These are phyloP conservation scores for Vitis hybrid DNA, from an alignment of 177 flowering plant species.

Conservation along the genomic window DNA sequence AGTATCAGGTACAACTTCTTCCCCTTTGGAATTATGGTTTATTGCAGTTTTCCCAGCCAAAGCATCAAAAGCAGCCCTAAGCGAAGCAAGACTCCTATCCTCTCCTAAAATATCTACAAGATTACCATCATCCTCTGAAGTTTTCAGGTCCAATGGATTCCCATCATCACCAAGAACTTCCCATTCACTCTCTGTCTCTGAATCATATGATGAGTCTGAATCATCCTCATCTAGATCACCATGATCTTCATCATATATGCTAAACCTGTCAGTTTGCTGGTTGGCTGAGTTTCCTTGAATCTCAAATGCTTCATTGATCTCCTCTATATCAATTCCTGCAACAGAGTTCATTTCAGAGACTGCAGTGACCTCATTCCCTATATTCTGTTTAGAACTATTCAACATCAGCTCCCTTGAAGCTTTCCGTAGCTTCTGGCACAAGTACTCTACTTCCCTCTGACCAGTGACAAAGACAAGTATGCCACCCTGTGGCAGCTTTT, in stretches of 20 bases:
- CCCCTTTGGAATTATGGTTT: conserved; percentile 15
- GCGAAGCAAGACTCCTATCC: conserved; percentile 47
- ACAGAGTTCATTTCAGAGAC: conserved; percentile 21
- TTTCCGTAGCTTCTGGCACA: conserved; percentile 71
- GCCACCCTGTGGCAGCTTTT: conserved; percentile 86
- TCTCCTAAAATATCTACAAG: conserved; percentile 37
- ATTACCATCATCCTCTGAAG: conserved; percentile 22
- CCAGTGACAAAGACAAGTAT: conserved; percentile 98
- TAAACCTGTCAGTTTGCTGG: conserved; percentile 54
- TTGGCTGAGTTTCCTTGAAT: conserved; percentile 26
- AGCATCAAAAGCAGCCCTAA: conserved; percentile 81
- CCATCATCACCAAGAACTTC: conserved; percentile 38
- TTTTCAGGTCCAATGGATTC: conserved; percentile 14
- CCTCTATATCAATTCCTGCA: conserved; percentile 53
- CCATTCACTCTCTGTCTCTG: conserved; percentile 63
- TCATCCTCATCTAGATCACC: conserved; percentile 38
- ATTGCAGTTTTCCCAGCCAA: conserved; percentile 47
- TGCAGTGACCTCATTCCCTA: conserved; percentile 21
- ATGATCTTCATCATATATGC: conserved; percentile 52
- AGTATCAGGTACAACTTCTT: conserved; percentile 8
- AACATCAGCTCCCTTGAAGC: conserved; percentile 53
- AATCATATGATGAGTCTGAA: conserved; percentile 42
- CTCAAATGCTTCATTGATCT: conserved; percentile 77
- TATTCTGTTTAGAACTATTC: conserved; percentile 18
- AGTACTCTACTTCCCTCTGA: conserved; percentile 89